Conservation (phyloP, 495 filamentous ascomycete genomes). For the Xylaria curta region DNA sequence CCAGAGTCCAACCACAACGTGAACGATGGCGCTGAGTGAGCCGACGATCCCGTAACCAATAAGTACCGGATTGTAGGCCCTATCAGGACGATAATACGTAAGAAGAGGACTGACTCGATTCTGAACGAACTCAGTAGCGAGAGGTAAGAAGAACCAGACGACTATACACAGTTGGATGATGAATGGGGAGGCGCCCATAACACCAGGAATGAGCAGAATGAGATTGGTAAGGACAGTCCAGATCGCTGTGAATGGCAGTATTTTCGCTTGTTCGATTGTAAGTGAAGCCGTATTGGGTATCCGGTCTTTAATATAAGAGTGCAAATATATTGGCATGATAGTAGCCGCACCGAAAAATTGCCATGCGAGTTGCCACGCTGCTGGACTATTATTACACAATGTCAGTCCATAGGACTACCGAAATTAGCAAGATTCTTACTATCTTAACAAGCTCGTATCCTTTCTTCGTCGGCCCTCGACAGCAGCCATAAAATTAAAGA, state of each 20-base stretch:
- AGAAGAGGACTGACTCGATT: neutral
- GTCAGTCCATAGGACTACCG: neutral
- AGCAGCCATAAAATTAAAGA: neutral
- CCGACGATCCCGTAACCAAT: neutral
- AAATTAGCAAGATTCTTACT: neutral
- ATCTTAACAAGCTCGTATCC: neutral
- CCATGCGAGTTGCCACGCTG: neutral
- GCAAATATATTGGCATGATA: neutral
- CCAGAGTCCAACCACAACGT: neutral
- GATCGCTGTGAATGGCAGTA: neutral
- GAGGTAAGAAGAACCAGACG: slow-evolving; percentile 3
- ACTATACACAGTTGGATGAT: neutral
- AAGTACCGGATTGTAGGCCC: neutral
- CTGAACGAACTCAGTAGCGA: neutral
- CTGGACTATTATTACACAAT: neutral
- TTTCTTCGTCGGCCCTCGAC: neutral
- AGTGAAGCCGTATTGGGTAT: neutral
- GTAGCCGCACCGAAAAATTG: neutral
- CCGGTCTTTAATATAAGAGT: neutral
- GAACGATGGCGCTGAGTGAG: neutral
- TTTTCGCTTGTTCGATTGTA: neutral
- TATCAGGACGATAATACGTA: neutral
- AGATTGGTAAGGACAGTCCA: neutral
- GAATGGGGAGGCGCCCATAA: neutral
- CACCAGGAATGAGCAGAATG: neutral